phyloP scores from a whole-genome alignment of 495 filamentous ascomycete genomes.

The Hypoxylon subgilvum region DNA sequence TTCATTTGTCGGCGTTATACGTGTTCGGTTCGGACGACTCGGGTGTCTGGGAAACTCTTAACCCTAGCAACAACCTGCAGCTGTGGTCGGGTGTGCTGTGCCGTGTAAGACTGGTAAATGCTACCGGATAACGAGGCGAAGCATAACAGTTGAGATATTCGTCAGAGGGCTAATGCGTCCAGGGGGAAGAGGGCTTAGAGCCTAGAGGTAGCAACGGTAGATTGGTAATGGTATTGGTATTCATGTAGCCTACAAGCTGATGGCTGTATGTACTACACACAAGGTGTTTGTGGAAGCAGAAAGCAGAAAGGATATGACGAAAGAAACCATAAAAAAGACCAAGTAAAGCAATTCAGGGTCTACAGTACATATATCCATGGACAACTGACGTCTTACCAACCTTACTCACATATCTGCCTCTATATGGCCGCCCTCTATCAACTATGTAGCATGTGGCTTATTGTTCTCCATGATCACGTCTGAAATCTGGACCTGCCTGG shows the following conservation, averaged over 20 bases:
- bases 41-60: slow-evolving; percentile 4
- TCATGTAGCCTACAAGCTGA: slow-evolving; percentile 14
- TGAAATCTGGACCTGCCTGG: slow-evolving; percentile 27
- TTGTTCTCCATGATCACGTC: slow-evolving; percentile 4
- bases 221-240: too few species aligned
- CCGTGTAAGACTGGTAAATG: slow-evolving; percentile 1
- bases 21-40: slow-evolving; percentile 3
- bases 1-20: slow-evolving; percentile 21
- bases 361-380: slow-evolving; percentile 14
- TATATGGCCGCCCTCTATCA: too few species aligned
- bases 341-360: background rate
- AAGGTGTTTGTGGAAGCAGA: background rate
- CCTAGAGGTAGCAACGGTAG: too few species aligned
- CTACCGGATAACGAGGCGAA: slow-evolving; percentile 24
- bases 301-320: background rate
- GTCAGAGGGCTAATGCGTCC: too few species aligned
- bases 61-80: slow-evolving; percentile 2
- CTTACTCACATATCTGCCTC: slow-evolving; percentile 2
- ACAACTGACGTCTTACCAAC: background rate
- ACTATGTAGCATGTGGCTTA: slow-evolving; percentile 8
- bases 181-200: too few species aligned
- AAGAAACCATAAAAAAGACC: too few species aligned
- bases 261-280: background rate
- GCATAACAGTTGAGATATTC: too few species aligned
- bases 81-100: slow-evolving; percentile 11